Conservation (phyloP, 2,329 filamentous ascomycete species). For the Neospermospora avenae region DNA sequence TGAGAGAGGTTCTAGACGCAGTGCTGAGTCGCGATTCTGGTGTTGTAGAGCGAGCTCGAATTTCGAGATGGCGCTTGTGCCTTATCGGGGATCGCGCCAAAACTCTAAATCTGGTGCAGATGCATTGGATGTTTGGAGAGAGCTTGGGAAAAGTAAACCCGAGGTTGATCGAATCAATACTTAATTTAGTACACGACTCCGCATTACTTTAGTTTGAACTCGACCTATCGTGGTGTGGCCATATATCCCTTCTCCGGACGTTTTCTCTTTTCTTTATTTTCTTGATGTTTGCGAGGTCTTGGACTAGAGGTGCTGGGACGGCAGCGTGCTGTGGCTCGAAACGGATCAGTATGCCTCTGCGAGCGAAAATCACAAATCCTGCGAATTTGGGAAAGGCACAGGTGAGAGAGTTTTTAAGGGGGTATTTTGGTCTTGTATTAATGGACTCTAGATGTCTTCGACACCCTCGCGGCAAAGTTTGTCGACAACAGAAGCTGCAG, state of each 20-base stretch:
- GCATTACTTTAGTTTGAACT: conserved; percentile 17
- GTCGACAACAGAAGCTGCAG: conserved; percentile 12
- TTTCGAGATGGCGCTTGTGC: conserved; percentile 1
- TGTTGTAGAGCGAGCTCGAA: conserved; percentile 1
- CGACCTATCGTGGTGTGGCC: neutral
- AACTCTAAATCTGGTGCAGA: neutral
- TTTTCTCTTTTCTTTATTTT: conserved; percentile 22
- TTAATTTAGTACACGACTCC: conserved; percentile 12
- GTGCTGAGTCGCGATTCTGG: conserved; percentile 9
- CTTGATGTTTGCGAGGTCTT: conserved; percentile 56
- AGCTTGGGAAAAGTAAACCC: conserved; percentile 18
- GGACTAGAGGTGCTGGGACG: conserved; percentile 52
- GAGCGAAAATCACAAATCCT: conserved; percentile 67
- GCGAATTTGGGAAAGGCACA: conserved; percentile 50
- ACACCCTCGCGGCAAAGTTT: neutral
- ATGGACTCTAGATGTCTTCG: conserved; percentile 40
- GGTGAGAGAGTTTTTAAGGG: conserved; percentile 39
- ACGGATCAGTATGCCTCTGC: conserved; percentile 68
- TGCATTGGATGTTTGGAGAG: neutral
- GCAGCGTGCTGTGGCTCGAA: conserved; percentile 45
- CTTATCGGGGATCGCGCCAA: neutral
- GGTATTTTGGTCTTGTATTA: conserved; percentile 18
- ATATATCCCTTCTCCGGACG: conserved; percentile 1
- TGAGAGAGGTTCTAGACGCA: conserved; percentile 22
- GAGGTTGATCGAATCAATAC: conserved; percentile 10